A percentile compares a stretch with the other conserved stretches of the same genome.
phyloP scores from a whole-genome alignment of 805 yeast species.

The Candida lessepsii region DNA sequence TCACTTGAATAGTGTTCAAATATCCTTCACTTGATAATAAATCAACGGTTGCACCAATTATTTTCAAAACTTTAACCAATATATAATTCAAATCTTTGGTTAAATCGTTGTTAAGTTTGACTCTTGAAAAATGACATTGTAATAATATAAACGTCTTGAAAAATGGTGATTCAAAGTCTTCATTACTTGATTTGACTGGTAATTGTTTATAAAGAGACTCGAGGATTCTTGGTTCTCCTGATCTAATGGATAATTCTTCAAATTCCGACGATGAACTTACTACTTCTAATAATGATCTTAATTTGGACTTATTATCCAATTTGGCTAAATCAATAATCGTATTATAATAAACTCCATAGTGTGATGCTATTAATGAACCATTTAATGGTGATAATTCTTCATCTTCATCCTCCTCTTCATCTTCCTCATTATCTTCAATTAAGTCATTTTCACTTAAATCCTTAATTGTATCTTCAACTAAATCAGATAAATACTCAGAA shows the following conservation, averaged over 20 bases:
- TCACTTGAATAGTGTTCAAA: conserved; percentile 72
- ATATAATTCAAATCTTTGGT: conserved; percentile 54
- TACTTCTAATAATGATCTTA: conserved; percentile 62
- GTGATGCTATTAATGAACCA: conserved; percentile 73
- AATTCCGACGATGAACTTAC: conserved; percentile 71
- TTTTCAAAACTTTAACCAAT: conserved; percentile 45
- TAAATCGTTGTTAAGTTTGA: conserved; percentile 58
- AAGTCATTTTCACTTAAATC: conserved; percentile 62
- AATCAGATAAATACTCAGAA: conserved; percentile 79
- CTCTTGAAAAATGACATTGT: conserved; percentile 78
- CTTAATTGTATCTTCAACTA: conserved; percentile 67
- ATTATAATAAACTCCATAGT: conserved; percentile 61
- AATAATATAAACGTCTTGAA: conserved; percentile 72
- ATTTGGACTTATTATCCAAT: conserved; percentile 53
- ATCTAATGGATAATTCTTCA: conserved; percentile 60
- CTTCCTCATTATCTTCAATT: conserved; percentile 49
- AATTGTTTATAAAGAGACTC: conserved; percentile 52
- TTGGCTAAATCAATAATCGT: conserved; percentile 66
- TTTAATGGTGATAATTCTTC: conserved; percentile 55
- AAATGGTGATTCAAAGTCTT: conserved; percentile 50
- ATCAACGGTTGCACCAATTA: conserved; percentile 72
- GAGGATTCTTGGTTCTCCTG: conserved; percentile 53
- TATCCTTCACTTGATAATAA: conserved; percentile 76
- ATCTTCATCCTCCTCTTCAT: conserved; percentile 36
- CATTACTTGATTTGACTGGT: conserved; percentile 55